Evolutionary conservation across 2,329 filamentous ascomycete species (phyloP), one percentile per base, ranked within the genome.

Genomic region (Colletotrichum sp.): DNA sequence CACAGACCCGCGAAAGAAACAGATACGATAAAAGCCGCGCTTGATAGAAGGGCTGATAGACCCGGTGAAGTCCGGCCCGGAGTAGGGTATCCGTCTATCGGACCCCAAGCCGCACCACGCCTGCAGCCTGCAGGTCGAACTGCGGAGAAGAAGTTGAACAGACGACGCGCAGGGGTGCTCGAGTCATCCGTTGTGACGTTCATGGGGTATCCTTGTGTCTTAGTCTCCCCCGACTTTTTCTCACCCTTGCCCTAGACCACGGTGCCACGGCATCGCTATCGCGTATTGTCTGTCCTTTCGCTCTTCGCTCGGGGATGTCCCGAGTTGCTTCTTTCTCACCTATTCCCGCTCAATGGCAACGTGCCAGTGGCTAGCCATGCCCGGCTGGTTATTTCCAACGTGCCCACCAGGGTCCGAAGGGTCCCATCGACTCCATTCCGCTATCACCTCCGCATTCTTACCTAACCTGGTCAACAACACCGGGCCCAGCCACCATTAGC

Each of bases 401-500:
- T 64, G 36, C 36, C 61, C 66, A 68, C 27, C 36, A 51, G 27
- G 55, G 43, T 51, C 13, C 29, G 18, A 59, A 68, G 36, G n/a
- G 27, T 63, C 34, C 57, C 66, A 24, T 59, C 36, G 34, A n/a
- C 54, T 33, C 66, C 57, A 31, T 33, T 33, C 66, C 63, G 62
- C 43, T 58, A 73, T 71, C 72, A 62, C 68, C 68, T 73, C 72
- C 72, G 62, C 68, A 63, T 71, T 63, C 72, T 73, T 67, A 63
- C 72, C 72, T 38, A 73, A 66, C 71, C 21, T 34, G 71, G 71
- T 61, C 71, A 73, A 66, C 68, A 71, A 63, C 62, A 67, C 71
- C 68, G 24, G 31, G 3, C 33, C 68, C 68, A 57, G 62, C 62
- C 62, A 71, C 71, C 43, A 57, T 21, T 36, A 55, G 43, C 54